Base-by-base conservation (phyloP, 2,329 filamentous ascomycete species). In the Paramyrothecium roridum region DNA sequence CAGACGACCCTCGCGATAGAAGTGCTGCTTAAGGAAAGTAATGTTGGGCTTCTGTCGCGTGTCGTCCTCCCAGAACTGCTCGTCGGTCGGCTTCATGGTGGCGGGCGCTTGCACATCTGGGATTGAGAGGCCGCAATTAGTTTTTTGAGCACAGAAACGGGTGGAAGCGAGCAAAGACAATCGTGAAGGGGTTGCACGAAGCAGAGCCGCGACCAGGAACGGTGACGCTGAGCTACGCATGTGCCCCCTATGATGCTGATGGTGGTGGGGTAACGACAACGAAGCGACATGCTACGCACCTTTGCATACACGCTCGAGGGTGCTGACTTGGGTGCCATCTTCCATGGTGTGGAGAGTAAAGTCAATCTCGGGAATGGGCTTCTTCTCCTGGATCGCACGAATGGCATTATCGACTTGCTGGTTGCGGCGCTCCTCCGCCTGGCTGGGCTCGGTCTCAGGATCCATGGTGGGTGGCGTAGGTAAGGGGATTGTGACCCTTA, bases 321-420 rank as follows among this genome's bases (percentile, higher is more conserved):
- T 99, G 85, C 85, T 98, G 71, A 99, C 95, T 78, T 96, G 91
- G 53, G 85, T 87, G 70, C 91, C 91, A 80, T 99, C 95, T 74
- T 99, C 95, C 93, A 98, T 97, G 59, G 90, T 95, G 76, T 99
- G 95, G 69, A 99, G 86, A 55, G 91, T 96, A 74, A 99, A 99
- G 80, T 99, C 95, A 69, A 99, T 98, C 81, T 98, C 93, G 56
- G 95, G 95, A 52, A 96, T 83, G 54, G 93, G 93, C 80, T 90
- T 93, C 88, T 98, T 98, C 67, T 97, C 86, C 73, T 88, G 87
- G 69, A 99, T 92, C 58, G 95, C 95, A 73, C 90, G 91, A 69
- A 93, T 88, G 65, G 91, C 89, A 84, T 91, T 93, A 78, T 96
- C 91, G 70, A 97, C 83, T 73, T 89, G 86, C 67, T 76, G 71